Evolutionary conservation across 371 early-diverging fungal genomes (phyloP).

Genomic region (Smittium culicis): DNA sequence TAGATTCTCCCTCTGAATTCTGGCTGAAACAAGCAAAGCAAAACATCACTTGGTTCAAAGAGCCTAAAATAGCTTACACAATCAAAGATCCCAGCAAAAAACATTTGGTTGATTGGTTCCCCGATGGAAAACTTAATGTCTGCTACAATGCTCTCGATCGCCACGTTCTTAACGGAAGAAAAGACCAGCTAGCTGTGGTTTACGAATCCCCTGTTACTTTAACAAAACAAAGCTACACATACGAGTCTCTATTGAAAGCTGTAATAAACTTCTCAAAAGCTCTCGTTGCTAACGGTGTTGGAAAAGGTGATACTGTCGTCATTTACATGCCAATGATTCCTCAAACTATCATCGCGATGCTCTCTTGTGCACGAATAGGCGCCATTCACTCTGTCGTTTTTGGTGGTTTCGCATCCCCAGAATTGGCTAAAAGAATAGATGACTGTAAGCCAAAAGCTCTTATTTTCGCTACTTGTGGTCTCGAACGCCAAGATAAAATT

Average conservation of each 20-base stretch:
- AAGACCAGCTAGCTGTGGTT: constrained; percentile 51
- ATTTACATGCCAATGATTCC: constrained; percentile 90
- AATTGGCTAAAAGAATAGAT: constrained; percentile 65
- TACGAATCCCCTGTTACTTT: constrained; percentile 57
- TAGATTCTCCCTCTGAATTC: constrained; percentile 25
- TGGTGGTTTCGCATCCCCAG: constrained; percentile 71
- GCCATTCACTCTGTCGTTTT: constrained; percentile 69
- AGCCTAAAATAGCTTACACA: constrained; percentile 20
- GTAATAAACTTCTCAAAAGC: constrained; percentile 65
- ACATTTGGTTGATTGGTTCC: constrained; percentile 42
- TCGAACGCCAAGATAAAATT: constrained; percentile 43
- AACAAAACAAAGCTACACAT: constrained; percentile 45
- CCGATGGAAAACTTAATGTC: constrained; percentile 64
- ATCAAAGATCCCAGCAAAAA: constrained; percentile 14
- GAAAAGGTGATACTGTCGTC: constrained; percentile 67
- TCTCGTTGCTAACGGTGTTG: constrained; percentile 46
- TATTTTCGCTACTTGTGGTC: constrained; percentile 62
- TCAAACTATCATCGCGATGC: constrained; percentile 71
- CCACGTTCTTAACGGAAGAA: constrained; percentile 37
- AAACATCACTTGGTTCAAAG: constrained; percentile 22
- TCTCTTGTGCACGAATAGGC: constrained; percentile 85
- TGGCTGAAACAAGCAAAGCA: constrained; percentile 26
- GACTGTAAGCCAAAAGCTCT: constrained; percentile 60
- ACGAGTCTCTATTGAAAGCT: constrained; percentile 47
- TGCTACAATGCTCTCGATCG: constrained; percentile 89